Percentiles rank a stretch among this genome's conserved stretches.
Conservation (phyloP, 2,329 filamentous ascomycete genomes). For the Uncinocarpus reesii region DNA sequence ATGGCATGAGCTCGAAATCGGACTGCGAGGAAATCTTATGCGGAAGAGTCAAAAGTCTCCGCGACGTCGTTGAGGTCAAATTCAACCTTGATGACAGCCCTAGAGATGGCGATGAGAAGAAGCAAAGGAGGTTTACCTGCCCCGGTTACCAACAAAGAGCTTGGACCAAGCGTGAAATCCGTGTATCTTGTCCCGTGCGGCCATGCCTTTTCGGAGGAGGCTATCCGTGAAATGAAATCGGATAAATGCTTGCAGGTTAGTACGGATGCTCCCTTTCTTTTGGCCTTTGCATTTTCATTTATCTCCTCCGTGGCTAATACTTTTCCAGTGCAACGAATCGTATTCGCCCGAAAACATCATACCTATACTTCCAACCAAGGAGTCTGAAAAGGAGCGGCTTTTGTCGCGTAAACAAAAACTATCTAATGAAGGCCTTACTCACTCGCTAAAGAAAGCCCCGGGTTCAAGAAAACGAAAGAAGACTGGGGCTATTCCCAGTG, state of each 20-base stretch:
- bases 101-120: slow-evolving; percentile 30
- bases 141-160: slow-evolving; percentile 76
- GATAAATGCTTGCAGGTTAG: slow-evolving; percentile 51
- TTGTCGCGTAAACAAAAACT: slow-evolving; percentile 58
- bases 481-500: slow-evolving; percentile 41
- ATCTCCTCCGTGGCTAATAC: slow-evolving; percentile 5
- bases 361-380: slow-evolving; percentile 63
- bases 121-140: slow-evolving; percentile 59
- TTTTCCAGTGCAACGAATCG: slow-evolving; percentile 56
- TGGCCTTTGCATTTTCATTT: not conserved
- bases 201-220: slow-evolving; percentile 81
- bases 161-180: slow-evolving; percentile 67
- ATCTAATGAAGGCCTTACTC: slow-evolving; percentile 61
- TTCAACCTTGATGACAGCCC: slow-evolving; percentile 49
- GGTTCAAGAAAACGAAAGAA: slow-evolving; percentile 60
- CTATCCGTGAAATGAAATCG: slow-evolving; percentile 65
- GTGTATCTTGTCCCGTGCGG: slow-evolving; percentile 92
- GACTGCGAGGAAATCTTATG: slow-evolving; percentile 54
- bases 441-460: slow-evolving; percentile 72
- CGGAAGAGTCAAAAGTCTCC: slow-evolving; percentile 62
- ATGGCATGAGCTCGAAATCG: slow-evolving; percentile 42
- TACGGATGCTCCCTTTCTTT: not conserved
- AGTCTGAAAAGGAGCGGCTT: slow-evolving; percentile 60
- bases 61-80: slow-evolving; percentile 78
- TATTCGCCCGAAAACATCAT: slow-evolving; percentile 70